Evolutionary conservation across 2,329 filamentous ascomycete species (phyloP).

Genomic region (Apiospora sp.): DNA sequence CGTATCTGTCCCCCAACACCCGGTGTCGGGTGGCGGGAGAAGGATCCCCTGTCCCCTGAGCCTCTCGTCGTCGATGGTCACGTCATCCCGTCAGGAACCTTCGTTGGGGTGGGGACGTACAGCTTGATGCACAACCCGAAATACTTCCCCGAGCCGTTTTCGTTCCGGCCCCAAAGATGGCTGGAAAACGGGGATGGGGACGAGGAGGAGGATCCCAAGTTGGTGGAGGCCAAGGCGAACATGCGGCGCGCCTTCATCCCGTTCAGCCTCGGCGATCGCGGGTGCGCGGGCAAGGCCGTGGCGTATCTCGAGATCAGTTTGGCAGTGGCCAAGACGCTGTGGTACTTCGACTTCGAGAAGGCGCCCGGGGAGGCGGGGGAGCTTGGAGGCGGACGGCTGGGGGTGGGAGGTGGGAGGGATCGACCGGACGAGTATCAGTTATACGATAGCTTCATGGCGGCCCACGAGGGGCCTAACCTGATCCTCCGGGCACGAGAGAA

Average conservation of each 20-base stretch:
- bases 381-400: background rate
- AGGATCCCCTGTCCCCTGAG: background rate
- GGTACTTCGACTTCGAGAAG: conserved; percentile 1
- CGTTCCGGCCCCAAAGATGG: conserved; percentile 29
- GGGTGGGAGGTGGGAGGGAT: background rate
- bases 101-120: conserved; percentile 27
- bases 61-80: conserved; percentile 20
- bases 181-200: background rate
- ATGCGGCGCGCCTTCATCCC: conserved; percentile 45
- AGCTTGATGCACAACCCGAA: conserved; percentile 25
- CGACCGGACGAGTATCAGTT: background rate
- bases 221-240: background rate
- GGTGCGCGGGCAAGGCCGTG: conserved; percentile 48
- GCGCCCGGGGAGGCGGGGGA: background rate
- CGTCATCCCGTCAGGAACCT: conserved; percentile 27
- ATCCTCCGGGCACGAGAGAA: background rate
- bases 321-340: background rate
- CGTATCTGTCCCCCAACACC: conserved; percentile 27
- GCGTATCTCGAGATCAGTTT: conserved; percentile 26
- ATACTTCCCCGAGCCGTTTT: conserved; percentile 28
- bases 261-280: conserved; percentile 48
- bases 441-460: background rate
- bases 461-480: background rate
- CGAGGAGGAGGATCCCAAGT: background rate
- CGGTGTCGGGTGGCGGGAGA: conserved; percentile 23